Evolutionary conservation across 2,329 filamentous ascomycete genomes (phyloP).

Genomic region (Niveomyces coronatus): DNA sequence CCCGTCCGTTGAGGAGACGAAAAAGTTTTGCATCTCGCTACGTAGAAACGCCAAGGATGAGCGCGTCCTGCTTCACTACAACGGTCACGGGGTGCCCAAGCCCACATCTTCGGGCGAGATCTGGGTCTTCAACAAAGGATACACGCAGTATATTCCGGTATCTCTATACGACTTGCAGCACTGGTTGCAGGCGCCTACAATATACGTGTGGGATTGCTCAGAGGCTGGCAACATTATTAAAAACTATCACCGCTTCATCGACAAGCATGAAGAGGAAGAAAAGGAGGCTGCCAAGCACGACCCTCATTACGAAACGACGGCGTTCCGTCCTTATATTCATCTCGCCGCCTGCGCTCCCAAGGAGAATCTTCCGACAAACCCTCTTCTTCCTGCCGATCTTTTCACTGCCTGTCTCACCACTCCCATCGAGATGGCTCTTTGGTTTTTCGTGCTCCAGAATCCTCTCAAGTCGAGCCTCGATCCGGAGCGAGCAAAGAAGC

Average conservation of each 20-base stretch:
- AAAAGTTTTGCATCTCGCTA: constrained; percentile 87
- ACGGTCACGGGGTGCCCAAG: constrained; percentile 93
- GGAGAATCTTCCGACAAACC: constrained; percentile 91
- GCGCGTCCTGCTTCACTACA: constrained; percentile 95
- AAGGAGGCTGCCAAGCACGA: constrained; percentile 65
- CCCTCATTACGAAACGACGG: constrained; percentile 72
- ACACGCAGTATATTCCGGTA: constrained; percentile 96
- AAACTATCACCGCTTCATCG: constrained; percentile 89
- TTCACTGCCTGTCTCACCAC: constrained; percentile 96
- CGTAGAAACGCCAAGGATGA: constrained; percentile 92
- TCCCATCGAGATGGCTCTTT: constrained; percentile 92
- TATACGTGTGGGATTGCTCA: constrained; percentile 97
- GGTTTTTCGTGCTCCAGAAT: constrained; percentile 94
- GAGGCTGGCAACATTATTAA: constrained; percentile 91
- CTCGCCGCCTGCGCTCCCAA: constrained; percentile 83
- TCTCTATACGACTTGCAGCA: constrained; percentile 90
- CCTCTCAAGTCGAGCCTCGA: constrained; percentile 59
- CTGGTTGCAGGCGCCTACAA: constrained; percentile 89
- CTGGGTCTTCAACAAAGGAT: constrained; percentile 99
- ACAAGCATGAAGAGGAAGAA: constrained; percentile 90
- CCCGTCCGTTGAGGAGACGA: constrained; percentile 92
- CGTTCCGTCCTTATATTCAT: constrained; percentile 64
- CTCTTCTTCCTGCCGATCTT: constrained; percentile 81
- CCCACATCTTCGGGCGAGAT: constrained; percentile 94
- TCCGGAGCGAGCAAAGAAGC: constrained; percentile 74